phyloP scores from a whole-genome alignment of 805 yeast genomes.

The Candida xiaguanensis region DNA sequence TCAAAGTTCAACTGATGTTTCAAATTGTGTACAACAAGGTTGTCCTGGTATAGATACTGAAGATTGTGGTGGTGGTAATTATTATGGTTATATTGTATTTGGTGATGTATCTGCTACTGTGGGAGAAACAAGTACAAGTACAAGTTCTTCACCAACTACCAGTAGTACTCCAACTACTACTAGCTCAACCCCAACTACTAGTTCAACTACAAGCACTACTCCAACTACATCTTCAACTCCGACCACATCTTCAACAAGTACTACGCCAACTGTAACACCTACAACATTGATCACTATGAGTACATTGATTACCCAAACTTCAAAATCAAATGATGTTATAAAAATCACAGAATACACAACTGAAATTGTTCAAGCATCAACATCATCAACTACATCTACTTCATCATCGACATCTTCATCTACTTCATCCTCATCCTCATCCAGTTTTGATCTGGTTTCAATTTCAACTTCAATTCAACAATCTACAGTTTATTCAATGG shows the following conservation, averaged over 20 bases:
- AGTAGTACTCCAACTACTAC: slow-evolving; percentile 6
- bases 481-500: slow-evolving; percentile 30
- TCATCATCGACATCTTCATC: slow-evolving; percentile 12
- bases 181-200: slow-evolving; percentile 10
- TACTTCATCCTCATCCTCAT: slow-evolving; percentile 13
- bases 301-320: slow-evolving; percentile 13
- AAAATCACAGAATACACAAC: slow-evolving; percentile 9
- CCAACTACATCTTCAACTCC: slow-evolving; percentile 7
- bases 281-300: slow-evolving; percentile 12
- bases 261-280: slow-evolving; percentile 6
- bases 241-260: slow-evolving; percentile 5
- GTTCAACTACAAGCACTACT: slow-evolving; percentile 10
- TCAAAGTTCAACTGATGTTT: slow-evolving; percentile 27
- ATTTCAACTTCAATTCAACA: slow-evolving; percentile 17
- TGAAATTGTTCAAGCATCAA: slow-evolving; percentile 11
- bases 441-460: slow-evolving; percentile 14
- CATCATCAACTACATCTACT: slow-evolving; percentile 16
- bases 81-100: slow-evolving; percentile 52
- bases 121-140: slow-evolving; percentile 8
- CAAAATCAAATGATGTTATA: slow-evolving; percentile 7
- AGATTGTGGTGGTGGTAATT: slow-evolving; percentile 40
- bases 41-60: slow-evolving; percentile 46
- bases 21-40: slow-evolving; percentile 26
- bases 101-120: slow-evolving; percentile 15
- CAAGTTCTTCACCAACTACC: slow-evolving; percentile 5